Evolutionary conservation across 2,329 filamentous ascomycete genomes (phyloP), one percentile per base, ranked within the genome.

Genomic region (Clarireedia sp.): DNA sequence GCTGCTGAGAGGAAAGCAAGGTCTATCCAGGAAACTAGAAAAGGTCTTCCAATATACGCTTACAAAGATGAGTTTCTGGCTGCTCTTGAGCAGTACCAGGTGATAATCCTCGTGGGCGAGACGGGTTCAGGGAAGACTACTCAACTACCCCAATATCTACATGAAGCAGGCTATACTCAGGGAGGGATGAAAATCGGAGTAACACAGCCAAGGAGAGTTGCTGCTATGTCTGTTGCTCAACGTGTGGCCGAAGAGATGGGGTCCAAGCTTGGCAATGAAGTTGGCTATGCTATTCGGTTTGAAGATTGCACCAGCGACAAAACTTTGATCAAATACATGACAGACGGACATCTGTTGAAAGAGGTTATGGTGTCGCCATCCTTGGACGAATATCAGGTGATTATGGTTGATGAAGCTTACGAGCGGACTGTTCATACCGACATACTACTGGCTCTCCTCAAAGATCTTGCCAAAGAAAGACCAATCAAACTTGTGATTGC

Each of bases 401-500:
- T 99, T 60, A 96, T 99, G 86, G 92, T 99, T 55, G 94, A 99
- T 68, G 94, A 99, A 70, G 94, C 94, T 0, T 94, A 99, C 79
- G 94, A 99, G 69, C 80, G 94, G 62, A 96, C 90, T 0, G 80
- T 97, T 0, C 84, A 90, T 52, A 96, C 92, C 0, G 94, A 99
- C 70, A 91, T 99, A 55, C 72, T 96, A 7, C 80, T 96, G 57
- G 90, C 89, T 10, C 72, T 97, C 33, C 78, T 96, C 56, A 96
- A 96, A 67, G 92, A 97, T 72, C 79, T 97, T 59, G 85, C 89
- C 0, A 79, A 87, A 58, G 87, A 88, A 51, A 77, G 94, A 43
- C 89, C 87, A 3, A 92, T 99, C 52, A 95, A 92, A 69, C 74
- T 99, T 0, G 77, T 99, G 36, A 96, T 99, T 54, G 94, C 90